phyloP scores from a whole-genome alignment of 768 basidiomycete species.

The Trametes meyenii region DNA sequence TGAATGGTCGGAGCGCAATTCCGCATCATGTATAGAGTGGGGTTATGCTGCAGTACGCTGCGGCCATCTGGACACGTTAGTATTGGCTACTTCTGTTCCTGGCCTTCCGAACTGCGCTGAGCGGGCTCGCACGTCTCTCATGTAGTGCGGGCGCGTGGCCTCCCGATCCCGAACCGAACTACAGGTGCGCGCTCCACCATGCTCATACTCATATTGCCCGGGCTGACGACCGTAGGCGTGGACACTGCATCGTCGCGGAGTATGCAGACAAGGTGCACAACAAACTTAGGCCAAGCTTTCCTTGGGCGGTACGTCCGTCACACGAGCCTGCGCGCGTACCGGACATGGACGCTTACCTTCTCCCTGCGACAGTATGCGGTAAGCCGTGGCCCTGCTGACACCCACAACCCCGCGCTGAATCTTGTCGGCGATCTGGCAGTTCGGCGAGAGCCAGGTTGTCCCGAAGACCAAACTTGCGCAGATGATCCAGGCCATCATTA shows the following conservation, averaged over 20 bases:
- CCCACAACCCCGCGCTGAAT: conserved; percentile 10
- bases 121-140: background rate
- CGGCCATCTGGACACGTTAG: conserved; percentile 70
- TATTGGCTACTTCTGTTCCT: background rate
- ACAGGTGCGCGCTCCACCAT: conserved; percentile 53
- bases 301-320: conserved; percentile 65
- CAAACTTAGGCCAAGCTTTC: conserved; percentile 62
- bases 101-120: conserved; percentile 11
- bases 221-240: conserved; percentile 43
- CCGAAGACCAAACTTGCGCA: conserved; percentile 69
- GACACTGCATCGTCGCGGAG: conserved; percentile 76
- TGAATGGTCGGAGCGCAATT: conserved; percentile 74
- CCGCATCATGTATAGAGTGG: conserved; percentile 72
- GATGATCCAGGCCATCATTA: conserved; percentile 73
- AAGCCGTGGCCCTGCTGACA: conserved; percentile 33
- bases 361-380: conserved; percentile 59
- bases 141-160: conserved; percentile 73
- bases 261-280: conserved; percentile 67
- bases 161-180: conserved; percentile 73
- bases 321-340: background rate
- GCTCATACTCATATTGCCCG: conserved; percentile 18
- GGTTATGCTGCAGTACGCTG: conserved; percentile 82
- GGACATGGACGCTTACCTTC: conserved; percentile 4
- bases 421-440: conserved; percentile 45
- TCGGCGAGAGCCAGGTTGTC: conserved; percentile 74